A percentile compares a stretch with the other conserved stretches of the same genome.
These are phyloP conservation scores for Symbiodinium pilosum DNA, from an alignment of 73 alveolate species.

Conservation along the genomic window DNA sequence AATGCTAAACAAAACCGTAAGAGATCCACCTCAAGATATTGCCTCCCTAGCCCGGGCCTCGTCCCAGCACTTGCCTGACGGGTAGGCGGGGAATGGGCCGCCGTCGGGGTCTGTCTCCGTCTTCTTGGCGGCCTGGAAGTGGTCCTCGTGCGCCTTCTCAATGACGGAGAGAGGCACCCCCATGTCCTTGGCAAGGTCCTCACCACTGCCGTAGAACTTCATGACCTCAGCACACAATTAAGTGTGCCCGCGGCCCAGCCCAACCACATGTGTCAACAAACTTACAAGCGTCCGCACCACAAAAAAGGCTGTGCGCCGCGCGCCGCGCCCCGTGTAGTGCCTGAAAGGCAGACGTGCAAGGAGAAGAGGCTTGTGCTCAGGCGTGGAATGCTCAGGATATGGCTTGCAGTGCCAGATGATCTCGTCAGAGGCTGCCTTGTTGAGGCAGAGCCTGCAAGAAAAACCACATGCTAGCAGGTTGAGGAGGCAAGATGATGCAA, in stretches of 20 bases:
- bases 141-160: constrained; percentile 53
- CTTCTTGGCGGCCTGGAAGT: constrained; percentile 21
- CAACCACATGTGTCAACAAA: no score
- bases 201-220: constrained; percentile 56
- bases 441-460: constrained; percentile 91
- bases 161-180: neutral
- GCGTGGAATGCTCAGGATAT: neutral
- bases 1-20: no score
- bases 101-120: constrained; percentile 8
- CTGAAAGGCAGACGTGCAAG: neutral
- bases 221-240: constrained; percentile 22
- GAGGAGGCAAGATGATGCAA: no score
- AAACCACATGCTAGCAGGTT: no score
- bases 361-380: no score
- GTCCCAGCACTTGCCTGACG: constrained; percentile 79
- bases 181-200: constrained; percentile 53
- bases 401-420: constrained; percentile 93
- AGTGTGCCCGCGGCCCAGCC: neutral
- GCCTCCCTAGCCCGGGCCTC: no score
- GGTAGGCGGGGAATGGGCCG: constrained; percentile 49
- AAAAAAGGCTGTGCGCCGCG: neutral
- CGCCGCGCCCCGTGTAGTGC: constrained; percentile 95
- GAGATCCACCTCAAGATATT: no score
- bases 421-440: constrained; percentile 88
- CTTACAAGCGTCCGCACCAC: no score